Percentiles rank a stretch among this genome's conserved stretches.
Conservation (phyloP, 495 filamentous ascomycete genomes). For the Tuber calosporum region DNA sequence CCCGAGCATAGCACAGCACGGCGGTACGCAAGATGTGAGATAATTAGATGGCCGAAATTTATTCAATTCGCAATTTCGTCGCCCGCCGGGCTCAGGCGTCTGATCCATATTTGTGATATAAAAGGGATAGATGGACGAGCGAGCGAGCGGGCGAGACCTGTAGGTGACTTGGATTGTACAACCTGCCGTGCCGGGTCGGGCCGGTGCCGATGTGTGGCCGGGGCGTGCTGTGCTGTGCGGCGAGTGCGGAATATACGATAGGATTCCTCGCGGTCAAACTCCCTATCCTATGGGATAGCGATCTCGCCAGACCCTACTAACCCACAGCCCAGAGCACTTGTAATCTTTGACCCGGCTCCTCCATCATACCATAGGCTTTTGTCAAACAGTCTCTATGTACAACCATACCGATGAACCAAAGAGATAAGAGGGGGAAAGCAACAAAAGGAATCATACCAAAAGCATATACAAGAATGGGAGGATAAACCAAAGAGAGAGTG, state of each 20-base stretch:
- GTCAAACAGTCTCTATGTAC: background rate
- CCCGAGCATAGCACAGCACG: too few species aligned
- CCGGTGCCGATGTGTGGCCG: too few species aligned
- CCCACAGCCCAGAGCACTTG: background rate
- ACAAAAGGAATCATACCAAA: background rate
- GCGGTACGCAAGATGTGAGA: too few species aligned
- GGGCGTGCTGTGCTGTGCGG: too few species aligned
- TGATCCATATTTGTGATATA: too few species aligned
- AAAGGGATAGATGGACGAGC: too few species aligned
- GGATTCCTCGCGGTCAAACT: background rate
- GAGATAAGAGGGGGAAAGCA: background rate
- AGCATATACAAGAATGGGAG: background rate
- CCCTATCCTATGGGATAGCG: background rate
- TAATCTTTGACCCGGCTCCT: background rate
- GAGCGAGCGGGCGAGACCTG: too few species aligned
- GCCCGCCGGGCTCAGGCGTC: too few species aligned
- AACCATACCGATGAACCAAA: background rate
- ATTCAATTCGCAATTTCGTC: too few species aligned
- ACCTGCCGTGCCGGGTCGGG: too few species aligned
- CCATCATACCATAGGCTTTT: background rate
- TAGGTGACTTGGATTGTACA: too few species aligned
- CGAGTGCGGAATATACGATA: background rate
- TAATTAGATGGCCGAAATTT: too few species aligned
- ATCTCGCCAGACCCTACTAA: background rate
- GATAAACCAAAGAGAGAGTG: background rate